Conservation (phyloP, 202 grass and related monocot species). For the Alloteropsis angusta region DNA sequence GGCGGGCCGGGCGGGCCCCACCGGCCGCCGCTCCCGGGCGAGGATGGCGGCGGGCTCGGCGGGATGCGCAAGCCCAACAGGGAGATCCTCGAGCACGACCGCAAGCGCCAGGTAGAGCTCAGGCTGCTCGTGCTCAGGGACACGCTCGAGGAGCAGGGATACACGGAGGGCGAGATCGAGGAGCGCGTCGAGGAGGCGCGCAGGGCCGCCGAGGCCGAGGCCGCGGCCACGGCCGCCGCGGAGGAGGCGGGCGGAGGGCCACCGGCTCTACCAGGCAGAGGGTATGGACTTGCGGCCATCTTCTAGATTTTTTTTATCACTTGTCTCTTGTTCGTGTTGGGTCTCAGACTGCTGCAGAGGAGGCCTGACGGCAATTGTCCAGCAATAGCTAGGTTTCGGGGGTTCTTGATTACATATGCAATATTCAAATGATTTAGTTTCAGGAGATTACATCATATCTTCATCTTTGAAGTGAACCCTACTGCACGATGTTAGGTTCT, state of each 20-base stretch:
- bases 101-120: conserved; percentile 80
- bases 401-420: neutral
- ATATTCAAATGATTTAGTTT: neutral
- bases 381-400: neutral
- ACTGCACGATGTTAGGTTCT: neutral
- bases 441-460: neutral
- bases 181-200: conserved; percentile 53
- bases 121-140: conserved; percentile 65
- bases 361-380: neutral
- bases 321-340: neutral
- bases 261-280: conserved; percentile 22
- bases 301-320: neutral
- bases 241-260: neutral
- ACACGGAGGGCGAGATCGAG: conserved; percentile 83
- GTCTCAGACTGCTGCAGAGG: neutral
- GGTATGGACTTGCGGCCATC: conserved; percentile 18
- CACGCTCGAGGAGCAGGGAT: conserved; percentile 81
- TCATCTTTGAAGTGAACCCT: neutral
- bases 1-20: conserved; percentile 6
- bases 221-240: conserved; percentile 15
- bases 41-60: conserved; percentile 12
- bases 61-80: conserved; percentile 71
- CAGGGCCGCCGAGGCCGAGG: conserved; percentile 43
- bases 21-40: conserved; percentile 19
- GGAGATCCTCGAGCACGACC: conserved; percentile 98